Evolutionary conservation across 495 filamentous ascomycete genomes (phyloP).

Genomic region (Penicillium psychrofluorescens): DNA sequence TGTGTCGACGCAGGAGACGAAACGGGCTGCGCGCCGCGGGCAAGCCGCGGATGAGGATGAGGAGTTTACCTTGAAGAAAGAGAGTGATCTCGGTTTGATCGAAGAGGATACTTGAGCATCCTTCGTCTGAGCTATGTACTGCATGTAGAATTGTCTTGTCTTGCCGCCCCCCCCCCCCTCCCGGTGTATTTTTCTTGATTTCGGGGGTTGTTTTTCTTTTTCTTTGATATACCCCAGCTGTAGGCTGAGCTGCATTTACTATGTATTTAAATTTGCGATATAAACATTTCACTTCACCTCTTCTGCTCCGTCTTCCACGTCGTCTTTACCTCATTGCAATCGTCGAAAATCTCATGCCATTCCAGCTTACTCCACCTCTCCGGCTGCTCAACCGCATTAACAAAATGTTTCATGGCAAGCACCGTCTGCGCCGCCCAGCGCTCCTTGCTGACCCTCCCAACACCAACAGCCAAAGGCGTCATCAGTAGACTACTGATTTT

Average conservation of each 20-base stretch:
- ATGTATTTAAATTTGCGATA: too few relatives aligned
- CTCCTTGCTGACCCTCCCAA: conserved; percentile 33
- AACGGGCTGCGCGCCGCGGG: not conserved
- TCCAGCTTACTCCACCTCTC: not conserved
- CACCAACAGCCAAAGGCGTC: conserved; percentile 41
- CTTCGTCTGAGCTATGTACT: too few relatives aligned
- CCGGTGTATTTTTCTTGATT: too few relatives aligned
- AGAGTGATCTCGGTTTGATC: conserved; percentile 22
- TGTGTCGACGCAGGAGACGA: conserved; percentile 30
- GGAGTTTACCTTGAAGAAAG: conserved; percentile 18
- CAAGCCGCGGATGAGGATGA: conserved; percentile 6
- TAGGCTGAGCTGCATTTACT: too few relatives aligned
- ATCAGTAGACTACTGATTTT: conserved; percentile 37
- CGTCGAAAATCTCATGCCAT: not conserved
- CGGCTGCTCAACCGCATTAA: conserved; percentile 9
- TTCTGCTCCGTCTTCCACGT: too few relatives aligned
- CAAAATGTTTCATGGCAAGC: conserved; percentile 41
- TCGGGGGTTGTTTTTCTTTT: too few relatives aligned
- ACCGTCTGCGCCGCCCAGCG: conserved; percentile 44
- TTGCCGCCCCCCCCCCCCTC: too few relatives aligned
- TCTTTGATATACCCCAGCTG: too few relatives aligned
- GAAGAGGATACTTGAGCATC: not conserved
- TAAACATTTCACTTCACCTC: too few relatives aligned
- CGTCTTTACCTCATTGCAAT: too few relatives aligned
- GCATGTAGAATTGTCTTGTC: too few relatives aligned